These are phyloP conservation scores for Oidiodendron maius DNA, from an alignment of 495 filamentous ascomycete species.

Conservation along the genomic window DNA sequence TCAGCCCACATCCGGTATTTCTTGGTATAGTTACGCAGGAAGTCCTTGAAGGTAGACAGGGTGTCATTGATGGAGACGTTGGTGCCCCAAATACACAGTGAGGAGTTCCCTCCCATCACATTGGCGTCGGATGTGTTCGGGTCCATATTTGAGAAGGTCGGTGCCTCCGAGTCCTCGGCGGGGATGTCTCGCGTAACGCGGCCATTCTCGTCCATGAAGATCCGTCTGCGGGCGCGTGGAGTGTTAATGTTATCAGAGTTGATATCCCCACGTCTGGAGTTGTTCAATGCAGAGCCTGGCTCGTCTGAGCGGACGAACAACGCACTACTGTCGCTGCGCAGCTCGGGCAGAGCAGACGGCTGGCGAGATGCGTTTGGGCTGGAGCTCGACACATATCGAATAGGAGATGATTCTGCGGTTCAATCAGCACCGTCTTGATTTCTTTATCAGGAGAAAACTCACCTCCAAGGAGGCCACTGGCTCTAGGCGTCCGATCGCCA, in stretches of 20 bases:
- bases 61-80: conserved; percentile 92
- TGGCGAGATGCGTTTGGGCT: conserved; percentile 63
- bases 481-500: conserved; percentile 69
- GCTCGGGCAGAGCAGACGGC: conserved; percentile 42
- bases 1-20: conserved; percentile 91
- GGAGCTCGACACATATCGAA: conserved; percentile 82
- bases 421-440: conserved; percentile 16
- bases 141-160: conserved; percentile 80
- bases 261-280: conserved; percentile 72
- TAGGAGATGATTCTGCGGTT: conserved; percentile 74
- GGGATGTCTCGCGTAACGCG: conserved; percentile 54
- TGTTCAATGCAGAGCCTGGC: conserved; percentile 38
- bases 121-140: conserved; percentile 90
- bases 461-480: conserved; percentile 62
- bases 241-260: conserved; percentile 71
- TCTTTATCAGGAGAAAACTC: too few species aligned
- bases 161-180: conserved; percentile 62
- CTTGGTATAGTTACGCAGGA: conserved; percentile 78
- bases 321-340: conserved; percentile 71
- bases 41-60: conserved; percentile 80
- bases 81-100: conserved; percentile 92
- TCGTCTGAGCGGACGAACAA: conserved; percentile 67
- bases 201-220: conserved; percentile 80
- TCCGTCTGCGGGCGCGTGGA: conserved; percentile 55
- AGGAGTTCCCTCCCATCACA: conserved; percentile 71